phyloP scores from a whole-genome alignment of 2,329 filamentous ascomycete genomes.

The Alternaria conjuncta region DNA sequence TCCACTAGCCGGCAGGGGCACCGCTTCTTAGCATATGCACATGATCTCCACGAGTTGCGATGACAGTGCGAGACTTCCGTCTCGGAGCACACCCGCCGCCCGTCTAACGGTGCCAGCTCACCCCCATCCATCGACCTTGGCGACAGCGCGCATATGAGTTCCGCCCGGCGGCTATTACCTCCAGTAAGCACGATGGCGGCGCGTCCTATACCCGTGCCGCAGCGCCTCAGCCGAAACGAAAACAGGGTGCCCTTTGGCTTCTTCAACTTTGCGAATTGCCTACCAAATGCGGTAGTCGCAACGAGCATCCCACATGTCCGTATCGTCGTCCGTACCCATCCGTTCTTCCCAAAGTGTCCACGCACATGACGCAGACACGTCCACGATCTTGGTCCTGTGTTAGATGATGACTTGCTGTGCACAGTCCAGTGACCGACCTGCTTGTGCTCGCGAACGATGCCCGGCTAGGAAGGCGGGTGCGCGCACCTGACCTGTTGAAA shows the following conservation, averaged over 20 bases:
- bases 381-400: background rate
- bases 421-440: slow-evolving; percentile 5
- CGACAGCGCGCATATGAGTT: slow-evolving; percentile 5
- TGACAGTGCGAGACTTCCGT: background rate
- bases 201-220: slow-evolving; percentile 7
- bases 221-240: slow-evolving; percentile 21
- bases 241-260: background rate
- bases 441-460: slow-evolving; percentile 3
- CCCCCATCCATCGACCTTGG: slow-evolving; percentile 2
- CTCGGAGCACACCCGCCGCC: background rate
- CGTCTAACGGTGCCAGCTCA: background rate
- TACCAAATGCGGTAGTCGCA: background rate
- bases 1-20: background rate
- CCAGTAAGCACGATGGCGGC: slow-evolving; percentile 20
- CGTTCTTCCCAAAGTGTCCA: background rate
- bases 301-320: background rate
- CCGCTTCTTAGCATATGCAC: background rate
- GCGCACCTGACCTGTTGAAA: slow-evolving; percentile 1
- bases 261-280: slow-evolving; percentile 2
- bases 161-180: slow-evolving; percentile 22
- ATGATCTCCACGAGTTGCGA: background rate
- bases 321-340: background rate
- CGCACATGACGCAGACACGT: background rate
- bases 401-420: background rate
- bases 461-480: background rate